A percentile compares a stretch with the other conserved stretches of the same genome.
Conservation (phyloP, 768 basidiomycete genomes). For the Paxillus rubicundulus region DNA sequence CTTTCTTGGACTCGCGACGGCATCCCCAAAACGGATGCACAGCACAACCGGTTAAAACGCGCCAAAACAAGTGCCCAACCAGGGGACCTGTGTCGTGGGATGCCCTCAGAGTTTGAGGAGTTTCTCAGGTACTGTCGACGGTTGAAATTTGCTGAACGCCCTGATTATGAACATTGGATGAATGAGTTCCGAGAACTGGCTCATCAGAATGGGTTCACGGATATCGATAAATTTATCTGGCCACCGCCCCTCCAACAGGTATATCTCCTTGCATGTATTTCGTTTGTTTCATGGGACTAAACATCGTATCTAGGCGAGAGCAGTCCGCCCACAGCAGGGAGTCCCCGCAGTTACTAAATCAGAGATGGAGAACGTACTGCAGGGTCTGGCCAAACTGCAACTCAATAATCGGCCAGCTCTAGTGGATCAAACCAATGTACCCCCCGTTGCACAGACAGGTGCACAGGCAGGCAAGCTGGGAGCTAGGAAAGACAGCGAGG, state of each 20-base stretch:
- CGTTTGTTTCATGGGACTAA: conserved; percentile 2
- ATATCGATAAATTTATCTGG: conserved; percentile 67
- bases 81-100: conserved; percentile 64
- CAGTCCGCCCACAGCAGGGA: conserved; percentile 23
- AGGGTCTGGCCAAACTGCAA: conserved; percentile 57
- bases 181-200: conserved; percentile 66
- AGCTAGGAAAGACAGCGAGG: conserved; percentile 22
- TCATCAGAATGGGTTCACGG: conserved; percentile 53
- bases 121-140: conserved; percentile 70
- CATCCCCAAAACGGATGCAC: conserved; percentile 66
- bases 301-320: conserved; percentile 26
- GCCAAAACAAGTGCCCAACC: conserved; percentile 60
- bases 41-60: conserved; percentile 61
- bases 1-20: conserved; percentile 79
- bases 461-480: conserved; percentile 35
- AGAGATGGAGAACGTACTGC: conserved; percentile 55
- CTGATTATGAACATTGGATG: conserved; percentile 66
- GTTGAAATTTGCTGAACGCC: conserved; percentile 64
- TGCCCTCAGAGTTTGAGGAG: conserved; percentile 73
- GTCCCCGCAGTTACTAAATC: conserved; percentile 29
- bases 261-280: conserved; percentile 2
- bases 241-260: conserved; percentile 52
- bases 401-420: conserved; percentile 51
- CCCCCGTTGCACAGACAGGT: conserved; percentile 28
- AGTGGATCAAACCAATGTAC: conserved; percentile 48